These are phyloP conservation scores for Triangularia verruculosa DNA, from an alignment of 2,329 filamentous ascomycete genomes.

Conservation along the genomic window DNA sequence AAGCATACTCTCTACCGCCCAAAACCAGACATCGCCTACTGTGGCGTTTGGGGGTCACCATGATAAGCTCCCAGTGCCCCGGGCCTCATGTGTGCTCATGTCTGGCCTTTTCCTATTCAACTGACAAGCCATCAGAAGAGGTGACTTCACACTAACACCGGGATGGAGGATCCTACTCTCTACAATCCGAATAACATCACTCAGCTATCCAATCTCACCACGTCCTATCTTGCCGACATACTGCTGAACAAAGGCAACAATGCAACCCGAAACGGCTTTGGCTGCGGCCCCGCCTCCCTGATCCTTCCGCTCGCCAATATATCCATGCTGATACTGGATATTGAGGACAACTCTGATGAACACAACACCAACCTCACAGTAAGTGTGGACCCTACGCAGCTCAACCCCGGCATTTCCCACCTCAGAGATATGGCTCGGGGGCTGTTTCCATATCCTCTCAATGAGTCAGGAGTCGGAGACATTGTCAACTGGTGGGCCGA, in stretches of 20 bases:
- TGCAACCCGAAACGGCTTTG: background rate
- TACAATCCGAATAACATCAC: slow-evolving; percentile 10
- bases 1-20: background rate
- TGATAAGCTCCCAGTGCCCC: background rate
- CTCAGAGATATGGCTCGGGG: slow-evolving; percentile 13
- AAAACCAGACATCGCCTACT: background rate
- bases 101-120: background rate
- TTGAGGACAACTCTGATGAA: background rate
- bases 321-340: slow-evolving; percentile 3
- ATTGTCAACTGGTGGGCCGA: slow-evolving; percentile 19
- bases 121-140: background rate
- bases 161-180: background rate
- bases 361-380: slow-evolving; percentile 4
- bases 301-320: slow-evolving; percentile 17
- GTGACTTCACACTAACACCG: background rate
- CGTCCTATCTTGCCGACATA: slow-evolving; percentile 14
- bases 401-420: slow-evolving; percentile 15
- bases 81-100: background rate
- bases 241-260: slow-evolving; percentile 3
- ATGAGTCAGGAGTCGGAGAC: slow-evolving; percentile 15
- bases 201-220: slow-evolving; percentile 11
- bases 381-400: slow-evolving; percentile 4
- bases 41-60: background rate
- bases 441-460: slow-evolving; percentile 19
- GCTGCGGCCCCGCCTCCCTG: slow-evolving; percentile 10